Evolutionary conservation across 768 basidiomycete species (phyloP).

Genomic region (Kwoniella dejecticola): DNA sequence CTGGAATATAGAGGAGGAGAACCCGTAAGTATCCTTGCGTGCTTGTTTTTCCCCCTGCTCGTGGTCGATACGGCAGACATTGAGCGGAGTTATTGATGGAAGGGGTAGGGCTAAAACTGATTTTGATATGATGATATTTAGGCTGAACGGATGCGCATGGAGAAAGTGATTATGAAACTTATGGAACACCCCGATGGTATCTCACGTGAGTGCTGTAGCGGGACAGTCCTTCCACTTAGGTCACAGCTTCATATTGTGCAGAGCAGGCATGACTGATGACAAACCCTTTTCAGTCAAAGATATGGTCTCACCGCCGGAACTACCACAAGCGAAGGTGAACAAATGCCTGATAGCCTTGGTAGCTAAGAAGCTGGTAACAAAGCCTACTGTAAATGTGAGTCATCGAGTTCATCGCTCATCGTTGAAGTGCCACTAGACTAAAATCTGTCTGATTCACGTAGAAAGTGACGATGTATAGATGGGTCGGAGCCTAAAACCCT

Average conservation of each 20-base stretch:
- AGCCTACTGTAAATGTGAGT: constrained; percentile 56
- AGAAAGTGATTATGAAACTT: constrained; percentile 74
- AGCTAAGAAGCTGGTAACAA: constrained; percentile 77
- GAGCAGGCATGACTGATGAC: neutral
- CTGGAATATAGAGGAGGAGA: constrained; percentile 89
- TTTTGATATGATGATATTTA: neutral
- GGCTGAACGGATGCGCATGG: constrained; percentile 54
- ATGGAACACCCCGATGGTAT: constrained; percentile 69
- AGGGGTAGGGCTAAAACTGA: too few species aligned
- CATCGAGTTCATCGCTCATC: neutral
- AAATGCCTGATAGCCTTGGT: constrained; percentile 91
- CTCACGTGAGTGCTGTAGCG: constrained; percentile 18
- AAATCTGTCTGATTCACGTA: neutral
- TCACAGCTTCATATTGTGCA: too few species aligned
- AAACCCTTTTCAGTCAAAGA: constrained; percentile 65
- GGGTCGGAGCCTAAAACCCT: constrained; percentile 27
- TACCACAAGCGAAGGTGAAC: constrained; percentile 87
- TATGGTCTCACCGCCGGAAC: constrained; percentile 73
- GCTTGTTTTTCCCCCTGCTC: neutral
- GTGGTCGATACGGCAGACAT: neutral
- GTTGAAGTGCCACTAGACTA: neutral
- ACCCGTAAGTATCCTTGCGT: constrained; percentile 62
- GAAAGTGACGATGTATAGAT: constrained; percentile 42
- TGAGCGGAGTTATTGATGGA: too few species aligned
- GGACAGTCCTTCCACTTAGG: neutral